These are phyloP conservation scores for Lagenidium sp. DNA, from an alignment of 352 stramenopile species.

Conservation along the genomic window DNA sequence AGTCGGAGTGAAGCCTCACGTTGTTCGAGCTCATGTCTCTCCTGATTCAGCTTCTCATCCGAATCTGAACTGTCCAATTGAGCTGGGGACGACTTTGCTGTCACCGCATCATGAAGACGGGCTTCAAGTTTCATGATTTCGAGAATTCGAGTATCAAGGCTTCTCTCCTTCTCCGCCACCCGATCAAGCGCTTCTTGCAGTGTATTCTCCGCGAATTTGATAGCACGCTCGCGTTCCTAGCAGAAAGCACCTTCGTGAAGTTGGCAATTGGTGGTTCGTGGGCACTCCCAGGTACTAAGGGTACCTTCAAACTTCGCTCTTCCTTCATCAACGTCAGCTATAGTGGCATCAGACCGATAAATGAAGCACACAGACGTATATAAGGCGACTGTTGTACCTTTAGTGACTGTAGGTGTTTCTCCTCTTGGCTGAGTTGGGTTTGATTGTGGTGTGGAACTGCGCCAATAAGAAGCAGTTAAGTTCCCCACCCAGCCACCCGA, in stretches of 20 bases:
- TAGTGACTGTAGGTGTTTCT: not conserved
- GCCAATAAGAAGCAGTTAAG: no score
- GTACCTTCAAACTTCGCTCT: slow-evolving; percentile 25
- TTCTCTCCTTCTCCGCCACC: slow-evolving; percentile 18
- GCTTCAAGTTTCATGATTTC: slow-evolving; percentile 31
- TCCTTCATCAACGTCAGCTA: slow-evolving; percentile 23
- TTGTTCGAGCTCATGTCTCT: slow-evolving; percentile 7
- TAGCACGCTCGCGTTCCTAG: slow-evolving; percentile 24
- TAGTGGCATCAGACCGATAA: no score
- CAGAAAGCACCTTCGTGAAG: not conserved
- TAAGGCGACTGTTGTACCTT: not conserved
- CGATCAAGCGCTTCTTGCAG: slow-evolving; percentile 25
- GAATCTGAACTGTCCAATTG: not conserved
- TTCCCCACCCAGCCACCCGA: no score
- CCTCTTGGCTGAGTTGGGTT: no score
- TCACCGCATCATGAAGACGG: slow-evolving; percentile 33
- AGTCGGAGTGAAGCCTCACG: slow-evolving; percentile 14
- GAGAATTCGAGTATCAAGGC: slow-evolving; percentile 24
- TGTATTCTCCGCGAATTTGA: slow-evolving; percentile 19
- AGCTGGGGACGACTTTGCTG: not conserved
- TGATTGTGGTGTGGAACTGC: no score
- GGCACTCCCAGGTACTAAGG: not conserved
- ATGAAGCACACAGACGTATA: no score
- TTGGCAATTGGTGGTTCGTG: not conserved
- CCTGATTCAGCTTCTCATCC: not conserved